Base-by-base conservation (phyloP, 805 yeast genomes). In the Ogataea thermomethanolica region DNA sequence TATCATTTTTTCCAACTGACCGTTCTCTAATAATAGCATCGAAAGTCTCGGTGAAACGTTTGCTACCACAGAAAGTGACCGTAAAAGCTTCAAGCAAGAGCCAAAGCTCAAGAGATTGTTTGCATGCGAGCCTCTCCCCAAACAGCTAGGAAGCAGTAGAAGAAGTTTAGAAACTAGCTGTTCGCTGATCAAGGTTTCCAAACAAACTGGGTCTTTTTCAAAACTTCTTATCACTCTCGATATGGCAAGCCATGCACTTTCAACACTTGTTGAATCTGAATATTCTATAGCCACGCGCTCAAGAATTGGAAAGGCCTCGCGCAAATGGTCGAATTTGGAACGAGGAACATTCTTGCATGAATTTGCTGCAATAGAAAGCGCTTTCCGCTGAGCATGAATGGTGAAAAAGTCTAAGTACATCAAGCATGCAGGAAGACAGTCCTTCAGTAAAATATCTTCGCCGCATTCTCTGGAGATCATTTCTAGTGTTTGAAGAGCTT, bases 341-440 rank as follows among this genome's bases (percentile, higher is more conserved):
- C 48, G 41, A 8, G 69, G 66, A 2, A 83, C 67, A 29, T 65
- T 65, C 8, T 71, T 66, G 48, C 87, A 78, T 3, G 90, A 69
- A 51, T 83, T 81, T 3, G 93, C 82, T 12, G 84, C 83, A 26
- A 85, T 83, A 1, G 70, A 65, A 25, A 89, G 64, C 11, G 95
- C 87, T 48, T 88, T 84, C 39, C 95, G 68, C 60, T 91, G 98
- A 1, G 95, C 85, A 63, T 87, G 95, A 14, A 80, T 73, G 1
- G 96, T 85, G 59, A 91, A 84, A 55, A 91, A 91, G 58, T 93
- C 98, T 45, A 90, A 67, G 54, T 79, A 86, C 53, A 76, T 77
- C 32, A 93, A 61, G 46, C 86, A 81, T 0, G 85, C 76, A 6
- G 69, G 62, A 7, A 90, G 59, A 7, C 89, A 82, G 27, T 83